phyloP scores from a whole-genome alignment of 1,139 yeast genomes.

The Taphrina communis region DNA sequence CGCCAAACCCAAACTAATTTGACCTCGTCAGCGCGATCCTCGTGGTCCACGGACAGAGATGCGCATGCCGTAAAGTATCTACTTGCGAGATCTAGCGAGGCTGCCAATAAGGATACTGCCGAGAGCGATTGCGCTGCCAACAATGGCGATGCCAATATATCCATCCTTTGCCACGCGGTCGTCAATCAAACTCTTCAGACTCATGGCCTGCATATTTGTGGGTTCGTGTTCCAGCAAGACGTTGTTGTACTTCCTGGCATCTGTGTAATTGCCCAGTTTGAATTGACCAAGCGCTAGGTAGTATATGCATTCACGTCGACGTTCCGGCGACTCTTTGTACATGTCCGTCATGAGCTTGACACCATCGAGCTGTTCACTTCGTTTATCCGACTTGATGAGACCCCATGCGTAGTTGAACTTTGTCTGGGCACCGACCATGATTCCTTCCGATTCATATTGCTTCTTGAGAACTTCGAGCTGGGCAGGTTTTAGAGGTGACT shows the following conservation, averaged over 20 bases:
- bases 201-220: slow-evolving; percentile 74
- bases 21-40: too few species aligned
- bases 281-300: slow-evolving; percentile 86
- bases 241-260: slow-evolving; percentile 85
- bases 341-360: slow-evolving; percentile 74
- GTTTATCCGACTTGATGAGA: slow-evolving; percentile 69
- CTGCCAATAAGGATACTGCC: slow-evolving; percentile 73
- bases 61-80: neutral
- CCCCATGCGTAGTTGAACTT: slow-evolving; percentile 98
- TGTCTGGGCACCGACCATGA: slow-evolving; percentile 78
- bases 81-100: slow-evolving; percentile 54
- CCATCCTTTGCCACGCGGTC: slow-evolving; percentile 85
- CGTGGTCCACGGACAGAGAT: too few species aligned
- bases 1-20: too few species aligned
- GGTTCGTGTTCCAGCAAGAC: slow-evolving; percentile 80
- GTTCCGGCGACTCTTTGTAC: slow-evolving; percentile 75
- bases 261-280: slow-evolving; percentile 83
- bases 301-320: slow-evolving; percentile 88
- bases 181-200: slow-evolving; percentile 76
- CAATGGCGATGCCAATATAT: slow-evolving; percentile 81
- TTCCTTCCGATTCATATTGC: slow-evolving; percentile 82
- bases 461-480: slow-evolving; percentile 75
- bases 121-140: slow-evolving; percentile 77
- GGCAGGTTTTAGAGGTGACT: slow-evolving; percentile 68
- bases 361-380: slow-evolving; percentile 75